These are phyloP conservation scores for Eimeria necatrix DNA, from an alignment of 169 alveolate species.

Conservation along the genomic window DNA sequence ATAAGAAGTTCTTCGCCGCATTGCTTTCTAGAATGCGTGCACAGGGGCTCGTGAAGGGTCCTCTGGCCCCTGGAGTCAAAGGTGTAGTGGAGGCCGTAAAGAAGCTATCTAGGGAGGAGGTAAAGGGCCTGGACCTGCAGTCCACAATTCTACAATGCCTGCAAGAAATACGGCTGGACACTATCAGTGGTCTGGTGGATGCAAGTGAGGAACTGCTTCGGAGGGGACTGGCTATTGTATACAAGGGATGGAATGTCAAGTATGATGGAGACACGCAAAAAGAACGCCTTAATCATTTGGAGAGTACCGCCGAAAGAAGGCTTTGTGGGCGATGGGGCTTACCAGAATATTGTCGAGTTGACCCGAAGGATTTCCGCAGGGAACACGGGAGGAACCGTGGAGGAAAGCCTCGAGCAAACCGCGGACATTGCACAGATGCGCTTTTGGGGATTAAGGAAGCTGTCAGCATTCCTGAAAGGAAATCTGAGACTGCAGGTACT, in stretches of 20 bases:
- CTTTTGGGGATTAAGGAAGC: neutral
- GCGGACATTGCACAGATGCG: neutral
- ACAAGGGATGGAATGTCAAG: neutral
- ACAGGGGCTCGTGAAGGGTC: neutral
- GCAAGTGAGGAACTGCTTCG: constrained; percentile 25
- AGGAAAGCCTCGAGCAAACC: neutral
- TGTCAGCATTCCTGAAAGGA: too few relatives aligned
- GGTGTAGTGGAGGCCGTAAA: neutral
- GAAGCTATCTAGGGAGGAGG: neutral
- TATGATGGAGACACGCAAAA: neutral
- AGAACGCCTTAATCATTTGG: neutral
- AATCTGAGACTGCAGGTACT: too few relatives aligned
- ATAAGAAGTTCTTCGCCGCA: neutral
- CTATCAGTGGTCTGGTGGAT: neutral
- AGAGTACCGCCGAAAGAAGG: neutral
- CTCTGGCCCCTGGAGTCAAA: neutral
- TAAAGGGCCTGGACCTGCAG: neutral
- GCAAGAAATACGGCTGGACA: neutral
- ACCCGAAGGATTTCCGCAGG: neutral
- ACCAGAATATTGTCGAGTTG: neutral
- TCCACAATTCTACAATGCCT: neutral
- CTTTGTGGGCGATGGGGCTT: constrained; percentile 8
- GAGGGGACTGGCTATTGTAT: neutral
- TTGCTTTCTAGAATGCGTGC: too few relatives aligned
- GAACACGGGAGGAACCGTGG: neutral